Base-by-base conservation (phyloP, 495 filamentous ascomycete genomes). In the Acidomyces sp. region DNA sequence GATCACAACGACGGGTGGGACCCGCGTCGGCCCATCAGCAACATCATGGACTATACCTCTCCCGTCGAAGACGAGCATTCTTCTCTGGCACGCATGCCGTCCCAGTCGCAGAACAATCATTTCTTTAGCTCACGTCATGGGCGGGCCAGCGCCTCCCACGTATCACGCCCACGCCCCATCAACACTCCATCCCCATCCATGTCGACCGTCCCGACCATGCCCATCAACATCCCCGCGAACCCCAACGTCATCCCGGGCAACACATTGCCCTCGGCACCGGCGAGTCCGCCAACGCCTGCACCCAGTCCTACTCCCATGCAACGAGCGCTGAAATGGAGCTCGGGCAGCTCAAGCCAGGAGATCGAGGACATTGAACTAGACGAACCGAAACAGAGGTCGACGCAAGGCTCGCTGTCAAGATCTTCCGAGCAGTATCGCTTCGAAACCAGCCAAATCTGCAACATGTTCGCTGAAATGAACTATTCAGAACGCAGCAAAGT, bases 241-340 rank as follows among this genome's bases (percentile, higher is more conserved):
- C 43, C 48, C 7, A 42, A 38, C 23, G 43, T 46, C 41, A 74
- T 77, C 40, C 67, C 61, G 21, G 51, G 65, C 28, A 78, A 69
- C 47, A 66, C 77, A 7, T 63, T 77, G 6, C 75, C 75, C 9
- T 80, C 77, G 10, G 75, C 77, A 33, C 75, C 77, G 24, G 72
- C 76, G 3, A 80, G 75, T 18, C 77, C 77, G 49, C 77, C 77
- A 22, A 81, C 77, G 11, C 77, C 77, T 17, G 77, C 77, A 29
- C 77, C 77, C 2, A 77, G 72, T 57, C 77, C 77, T 7, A 77
- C 75, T 3, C 77, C 77, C 18, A 70, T 71, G 43, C 73, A 76
- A 34, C 57, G 70, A 43, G 62, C 66, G 4, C 68, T 69, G n/a
- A 68, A 66, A 40, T 77, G 76, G 72, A 71, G 63, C 49, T 64